Evolutionary conservation across 2,329 filamentous ascomycete genomes (phyloP), one percentile per base, ranked within the genome.

Genomic region (Arachnomyces sp.): DNA sequence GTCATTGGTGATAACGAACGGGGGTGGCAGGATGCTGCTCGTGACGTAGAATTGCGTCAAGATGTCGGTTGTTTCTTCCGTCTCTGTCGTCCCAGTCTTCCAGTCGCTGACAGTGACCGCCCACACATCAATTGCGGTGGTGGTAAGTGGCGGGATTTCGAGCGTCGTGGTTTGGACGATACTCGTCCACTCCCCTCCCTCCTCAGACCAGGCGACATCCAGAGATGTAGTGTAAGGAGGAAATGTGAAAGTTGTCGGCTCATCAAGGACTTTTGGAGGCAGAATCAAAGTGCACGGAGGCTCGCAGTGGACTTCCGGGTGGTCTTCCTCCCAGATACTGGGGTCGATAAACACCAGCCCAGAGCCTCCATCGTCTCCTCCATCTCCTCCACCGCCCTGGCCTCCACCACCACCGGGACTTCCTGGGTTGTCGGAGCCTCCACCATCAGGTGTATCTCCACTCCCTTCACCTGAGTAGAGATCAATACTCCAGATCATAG

Each of bases 401-500:
- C 33, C 34, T 5, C 20, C 20, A 25, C 20, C 20, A 9, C 20
- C 20, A 9, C 20, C 20, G 9, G 20, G 20, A 25, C 20, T 25
- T 9, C 20, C 20, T 9, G 20, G 20, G 9, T 9, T 25, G 20
- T 9, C 20, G 20, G 20, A 25, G 9, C 20, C 20, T 25, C 20
- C 20, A 5, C 20, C 20, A 25, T 25, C 20, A 25, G 20, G 20
- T 5, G 40, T 17, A 34, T 47, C 7, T 11, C 40, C 41, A 14
- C 29, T 18, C 15, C 32, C 30, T 25, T 43, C 39, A 12, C 34
- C 31, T 17, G 28, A 35, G 17, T 49, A 46, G 29, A 36, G 38
- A 34, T 46, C 45, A 17, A 48, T 28, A 30, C 43, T 50, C 59
- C 59, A 63, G 9, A 51, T 49, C 54, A 61, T 58, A 14, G 52